Base-by-base conservation (phyloP, 1,284 basidiomycete species). In the Malassezia globosa region DNA sequence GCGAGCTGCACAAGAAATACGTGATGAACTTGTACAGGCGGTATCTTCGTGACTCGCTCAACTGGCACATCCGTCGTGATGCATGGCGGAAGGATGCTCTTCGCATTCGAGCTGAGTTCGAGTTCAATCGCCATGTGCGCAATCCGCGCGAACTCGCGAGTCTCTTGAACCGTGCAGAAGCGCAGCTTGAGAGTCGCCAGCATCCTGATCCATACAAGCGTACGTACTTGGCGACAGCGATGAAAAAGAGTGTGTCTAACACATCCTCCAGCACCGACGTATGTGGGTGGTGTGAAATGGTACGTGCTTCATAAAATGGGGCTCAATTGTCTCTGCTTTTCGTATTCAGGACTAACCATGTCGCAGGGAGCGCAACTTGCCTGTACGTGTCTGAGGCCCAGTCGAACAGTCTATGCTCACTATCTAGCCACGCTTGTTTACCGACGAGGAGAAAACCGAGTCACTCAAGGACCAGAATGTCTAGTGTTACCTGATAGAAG, bases 131-230 rank as follows among this genome's bases (percentile, higher is more conserved):
- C 53, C 77, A 92, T 69, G 81, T 94, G 46, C 80, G 81, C 51
- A 87, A 94, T 72, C 89, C 89, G 13, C 79, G 89, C 58, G 83
- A 83, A 24, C 76, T 95, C 46, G 84, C 85, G 11, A 69, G 75
- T n/a, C 80, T 94, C 47, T 75, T 95, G 34, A 80, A 82, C 66
- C 80, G 82, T 66, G 87, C 87, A 6, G 89, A 94, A 75, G 82
- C 80, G 7, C 74, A 80, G 24, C 76, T 94, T 24, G 82, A 80
- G 13, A 73, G 73, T 25, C 78, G 75, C 62, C 76, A 76, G 57
- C 89, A 95, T 72, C 89, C 88, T 10, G 89, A 94, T 73, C 89
- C 89, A 42, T 88, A 89, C 74, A 83, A 84, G 73, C 76, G 89
- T 94, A 74, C 75, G 81, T 77, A 21, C 22, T 5, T 25, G 29